These are phyloP conservation scores for Saccharomycopsis amapae DNA, from an alignment of 805 yeast genomes.

Conservation along the genomic window DNA sequence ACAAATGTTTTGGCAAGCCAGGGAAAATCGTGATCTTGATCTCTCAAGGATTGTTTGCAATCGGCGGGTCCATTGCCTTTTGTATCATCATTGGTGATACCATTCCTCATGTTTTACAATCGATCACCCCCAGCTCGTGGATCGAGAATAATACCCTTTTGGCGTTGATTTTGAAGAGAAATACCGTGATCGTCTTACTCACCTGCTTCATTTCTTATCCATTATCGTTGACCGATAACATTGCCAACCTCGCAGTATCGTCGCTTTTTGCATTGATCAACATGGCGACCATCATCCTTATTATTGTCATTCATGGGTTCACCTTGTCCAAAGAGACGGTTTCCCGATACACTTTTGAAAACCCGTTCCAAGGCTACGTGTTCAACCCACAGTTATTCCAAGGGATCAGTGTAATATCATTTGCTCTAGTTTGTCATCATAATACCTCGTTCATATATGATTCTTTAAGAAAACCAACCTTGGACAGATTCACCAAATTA, in stretches of 20 bases:
- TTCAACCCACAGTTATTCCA: constrained; percentile 66
- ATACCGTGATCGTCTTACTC: constrained; percentile 61
- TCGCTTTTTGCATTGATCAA: constrained; percentile 79
- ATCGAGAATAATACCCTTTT: constrained; percentile 34
- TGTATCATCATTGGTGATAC: constrained; percentile 94
- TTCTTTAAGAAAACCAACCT: constrained; percentile 68
- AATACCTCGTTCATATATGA: constrained; percentile 86
- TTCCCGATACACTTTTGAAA: constrained; percentile 31
- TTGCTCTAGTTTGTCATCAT: constrained; percentile 94
- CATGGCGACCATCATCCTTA: constrained; percentile 69
- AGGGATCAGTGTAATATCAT: constrained; percentile 89
- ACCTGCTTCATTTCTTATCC: constrained; percentile 77
- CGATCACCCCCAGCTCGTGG: constrained; percentile 45
- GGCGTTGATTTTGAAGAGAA: constrained; percentile 54
- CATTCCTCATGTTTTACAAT: constrained; percentile 77
- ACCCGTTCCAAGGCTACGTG: constrained; percentile 22
- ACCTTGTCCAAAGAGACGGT: constrained; percentile 3
- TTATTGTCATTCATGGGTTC: constrained; percentile 63
- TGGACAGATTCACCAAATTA: constrained; percentile 63
- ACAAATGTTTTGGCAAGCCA: constrained; percentile 63
- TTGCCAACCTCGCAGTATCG: constrained; percentile 79
- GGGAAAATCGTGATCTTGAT: constrained; percentile 65
- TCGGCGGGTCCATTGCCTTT: constrained; percentile 92
- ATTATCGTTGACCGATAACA: constrained; percentile 69
- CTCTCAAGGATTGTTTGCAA: constrained; percentile 83